Conservation (phyloP, 148 eudicot species). For the Arctostaphylos glauca region DNA sequence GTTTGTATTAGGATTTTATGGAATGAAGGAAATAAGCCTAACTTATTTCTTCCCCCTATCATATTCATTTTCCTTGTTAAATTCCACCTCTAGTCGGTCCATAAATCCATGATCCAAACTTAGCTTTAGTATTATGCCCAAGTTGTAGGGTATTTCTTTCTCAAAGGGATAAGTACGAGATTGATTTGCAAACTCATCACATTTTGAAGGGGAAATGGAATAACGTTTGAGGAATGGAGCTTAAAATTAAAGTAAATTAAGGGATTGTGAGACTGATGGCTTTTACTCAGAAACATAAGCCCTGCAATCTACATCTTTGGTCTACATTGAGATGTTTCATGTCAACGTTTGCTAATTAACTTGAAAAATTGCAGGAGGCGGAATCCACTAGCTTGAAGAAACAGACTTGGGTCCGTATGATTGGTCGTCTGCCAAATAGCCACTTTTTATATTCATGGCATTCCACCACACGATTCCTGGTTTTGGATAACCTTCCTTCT, state of each 20-base stretch:
- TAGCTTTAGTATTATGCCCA: neutral
- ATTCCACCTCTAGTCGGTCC: neutral
- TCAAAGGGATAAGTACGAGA: neutral
- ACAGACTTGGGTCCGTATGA: conserved; percentile 17
- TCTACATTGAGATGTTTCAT: neutral
- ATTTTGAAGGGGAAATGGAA: neutral
- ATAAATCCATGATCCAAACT: neutral
- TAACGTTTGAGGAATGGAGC: neutral
- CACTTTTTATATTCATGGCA: conserved; percentile 35
- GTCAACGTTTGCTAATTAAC: neutral
- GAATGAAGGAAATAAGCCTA: neutral
- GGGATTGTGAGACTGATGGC: neutral
- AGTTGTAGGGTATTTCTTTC: neutral
- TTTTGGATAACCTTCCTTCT: conserved; percentile 21
- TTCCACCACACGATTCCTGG: conserved; percentile 25
- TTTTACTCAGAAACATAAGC: neutral
- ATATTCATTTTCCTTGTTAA: neutral
- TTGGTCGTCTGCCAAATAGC: conserved; percentile 23
- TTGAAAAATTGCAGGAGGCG: conserved; percentile 61
- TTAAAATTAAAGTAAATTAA: no score
- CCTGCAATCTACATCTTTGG: neutral
- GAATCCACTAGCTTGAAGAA: conserved; percentile 50
- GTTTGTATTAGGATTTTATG: neutral
- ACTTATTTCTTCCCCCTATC: no score
- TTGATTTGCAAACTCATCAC: neutral